phyloP scores from a whole-genome alignment of 2,329 filamentous ascomycete species.

The Neonectria hederae region DNA sequence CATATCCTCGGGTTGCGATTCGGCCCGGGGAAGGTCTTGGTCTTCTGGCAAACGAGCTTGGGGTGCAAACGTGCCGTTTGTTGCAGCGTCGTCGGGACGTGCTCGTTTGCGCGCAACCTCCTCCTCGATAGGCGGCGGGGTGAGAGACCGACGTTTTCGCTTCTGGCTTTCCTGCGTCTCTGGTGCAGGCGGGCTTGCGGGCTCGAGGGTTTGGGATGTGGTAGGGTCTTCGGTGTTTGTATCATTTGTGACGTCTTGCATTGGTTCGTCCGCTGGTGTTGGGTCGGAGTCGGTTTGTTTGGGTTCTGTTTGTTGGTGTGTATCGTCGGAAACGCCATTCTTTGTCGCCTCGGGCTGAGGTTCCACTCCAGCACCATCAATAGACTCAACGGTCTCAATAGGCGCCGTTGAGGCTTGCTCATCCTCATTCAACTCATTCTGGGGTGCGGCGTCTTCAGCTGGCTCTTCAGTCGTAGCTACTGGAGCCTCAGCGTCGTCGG shows the following conservation, averaged over 20 bases:
- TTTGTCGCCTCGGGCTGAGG: constrained; percentile 18
- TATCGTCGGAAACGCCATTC: constrained; percentile 19
- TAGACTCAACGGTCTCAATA: constrained; percentile 10
- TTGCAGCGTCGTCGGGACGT: constrained; percentile 50
- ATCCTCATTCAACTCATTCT: constrained; percentile 7
- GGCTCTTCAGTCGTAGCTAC: constrained; percentile 6
- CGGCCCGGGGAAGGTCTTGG: constrained; percentile 15
- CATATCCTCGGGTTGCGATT: constrained; percentile 27
- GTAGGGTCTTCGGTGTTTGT: constrained; percentile 23
- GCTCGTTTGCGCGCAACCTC: constrained; percentile 65
- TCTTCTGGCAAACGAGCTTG: constrained; percentile 24
- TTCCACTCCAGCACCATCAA: constrained; percentile 3
- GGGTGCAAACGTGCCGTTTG: constrained; percentile 24
- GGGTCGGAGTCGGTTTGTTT: constrained; percentile 25
- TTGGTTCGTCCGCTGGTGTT: not conserved
- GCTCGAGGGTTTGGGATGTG: constrained; percentile 20
- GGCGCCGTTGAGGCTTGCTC: not conserved
- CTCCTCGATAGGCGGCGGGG: constrained; percentile 64
- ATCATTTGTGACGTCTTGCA: constrained; percentile 12
- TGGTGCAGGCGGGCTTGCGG: constrained; percentile 18
- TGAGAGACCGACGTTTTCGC: constrained; percentile 73
- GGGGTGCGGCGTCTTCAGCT: constrained; percentile 7
- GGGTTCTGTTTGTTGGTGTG: constrained; percentile 1
- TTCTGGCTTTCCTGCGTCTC: constrained; percentile 63
- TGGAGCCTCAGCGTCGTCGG: constrained; percentile 16